Percentiles rank a stretch among this genome's conserved stretches.
These are phyloP conservation scores for Murraya paniculata DNA, from an alignment of 345 rosid species.

Conservation along the genomic window DNA sequence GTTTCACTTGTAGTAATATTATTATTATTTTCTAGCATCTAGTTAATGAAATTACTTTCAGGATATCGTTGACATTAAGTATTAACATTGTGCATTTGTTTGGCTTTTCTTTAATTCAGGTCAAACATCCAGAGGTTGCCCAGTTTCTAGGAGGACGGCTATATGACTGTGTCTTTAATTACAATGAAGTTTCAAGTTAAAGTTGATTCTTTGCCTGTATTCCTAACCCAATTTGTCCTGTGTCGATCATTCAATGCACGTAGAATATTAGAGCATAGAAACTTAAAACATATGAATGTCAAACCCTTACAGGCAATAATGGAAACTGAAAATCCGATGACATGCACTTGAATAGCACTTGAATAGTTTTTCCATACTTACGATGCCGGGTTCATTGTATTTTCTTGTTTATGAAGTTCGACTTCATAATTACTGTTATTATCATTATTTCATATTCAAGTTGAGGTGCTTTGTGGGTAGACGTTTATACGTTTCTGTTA, in stretches of 20 bases:
- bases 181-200: slow-evolving; percentile 56
- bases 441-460: neutral
- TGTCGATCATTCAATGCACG: slow-evolving; percentile 2
- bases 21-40: neutral
- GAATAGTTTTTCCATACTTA: neutral
- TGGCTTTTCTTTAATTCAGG: slow-evolving; percentile 41
- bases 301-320: slow-evolving; percentile 7
- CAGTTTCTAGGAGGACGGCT: slow-evolving; percentile 98
- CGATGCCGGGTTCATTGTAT: neutral
- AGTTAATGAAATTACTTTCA: neutral
- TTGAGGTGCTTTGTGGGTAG: neutral
- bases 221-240: neutral
- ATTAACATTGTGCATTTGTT: neutral
- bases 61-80: neutral
- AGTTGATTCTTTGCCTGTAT: slow-evolving; percentile 7
- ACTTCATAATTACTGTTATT: neutral
- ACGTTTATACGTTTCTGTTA: neutral
- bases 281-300: neutral
- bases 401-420: neutral
- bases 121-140: slow-evolving; percentile 96
- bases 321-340: neutral
- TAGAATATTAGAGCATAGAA: slow-evolving; percentile 7
- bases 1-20: neutral
- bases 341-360: neutral
- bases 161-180: slow-evolving; percentile 94